phyloP scores from a whole-genome alignment of 2,329 filamentous ascomycete genomes.

The Aspergillus viridinutans region DNA sequence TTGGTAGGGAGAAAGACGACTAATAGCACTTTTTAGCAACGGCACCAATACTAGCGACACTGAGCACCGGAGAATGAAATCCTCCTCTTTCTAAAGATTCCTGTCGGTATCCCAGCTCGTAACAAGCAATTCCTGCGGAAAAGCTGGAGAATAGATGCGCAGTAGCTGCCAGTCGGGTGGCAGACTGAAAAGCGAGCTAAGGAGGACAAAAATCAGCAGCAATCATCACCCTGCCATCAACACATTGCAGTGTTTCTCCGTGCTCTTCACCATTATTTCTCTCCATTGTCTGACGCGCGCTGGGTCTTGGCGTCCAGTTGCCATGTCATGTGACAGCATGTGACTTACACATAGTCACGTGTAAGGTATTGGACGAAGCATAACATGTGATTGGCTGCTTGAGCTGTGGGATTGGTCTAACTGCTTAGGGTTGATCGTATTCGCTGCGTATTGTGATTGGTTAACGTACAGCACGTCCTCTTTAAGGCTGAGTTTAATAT shows the following conservation, averaged over 20 bases:
- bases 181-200: background rate
- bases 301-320: conserved; percentile 10
- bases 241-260: background rate
- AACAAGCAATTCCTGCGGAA: background rate
- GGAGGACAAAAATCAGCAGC: background rate
- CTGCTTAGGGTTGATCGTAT: background rate
- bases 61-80: background rate
- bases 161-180: background rate
- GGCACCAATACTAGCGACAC: background rate
- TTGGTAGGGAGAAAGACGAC: background rate
- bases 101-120: background rate
- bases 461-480: background rate
- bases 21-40: background rate
- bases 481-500: too few species aligned
- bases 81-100: background rate
- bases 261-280: background rate
- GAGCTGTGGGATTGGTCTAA: background rate
- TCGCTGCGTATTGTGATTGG: background rate
- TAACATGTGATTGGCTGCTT: background rate
- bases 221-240: background rate
- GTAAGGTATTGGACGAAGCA: too few species aligned
- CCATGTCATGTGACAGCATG: conserved; percentile 13
- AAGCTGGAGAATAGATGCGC: background rate
- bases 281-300: conserved; percentile 10
- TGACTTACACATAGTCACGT: conserved; percentile 2